Evolutionary conservation across 176 grass and related monocot species (phyloP).

Genomic region (Zea luxurians): DNA sequence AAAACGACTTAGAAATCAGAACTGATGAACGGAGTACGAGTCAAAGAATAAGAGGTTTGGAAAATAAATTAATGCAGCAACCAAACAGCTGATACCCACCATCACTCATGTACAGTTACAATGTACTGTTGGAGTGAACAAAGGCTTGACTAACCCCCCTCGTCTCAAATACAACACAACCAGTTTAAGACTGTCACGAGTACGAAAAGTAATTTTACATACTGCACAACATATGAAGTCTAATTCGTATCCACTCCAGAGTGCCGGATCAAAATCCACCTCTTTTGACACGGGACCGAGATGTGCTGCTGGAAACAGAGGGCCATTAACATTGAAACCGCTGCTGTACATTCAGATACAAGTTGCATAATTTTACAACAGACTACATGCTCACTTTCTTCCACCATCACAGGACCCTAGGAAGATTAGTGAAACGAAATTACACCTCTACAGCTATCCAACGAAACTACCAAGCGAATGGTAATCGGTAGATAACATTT

Average conservation of each 20-base stretch:
- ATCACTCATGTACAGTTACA: neutral
- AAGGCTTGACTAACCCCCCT: neutral
- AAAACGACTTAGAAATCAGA: neutral
- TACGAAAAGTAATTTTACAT: neutral
- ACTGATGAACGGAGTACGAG: neutral
- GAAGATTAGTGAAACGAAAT: slow-evolving; percentile 42
- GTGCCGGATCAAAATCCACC: neutral
- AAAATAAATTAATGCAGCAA: neutral
- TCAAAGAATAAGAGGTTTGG: neutral
- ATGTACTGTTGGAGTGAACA: neutral
- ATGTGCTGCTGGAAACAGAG: neutral
- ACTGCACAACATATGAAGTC: neutral
- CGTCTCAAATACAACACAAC: neutral
- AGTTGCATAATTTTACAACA: slow-evolving; percentile 32
- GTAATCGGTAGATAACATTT: slow-evolving; percentile 8
- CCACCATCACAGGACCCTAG: neutral
- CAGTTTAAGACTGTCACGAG: neutral
- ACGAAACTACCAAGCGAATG: neutral
- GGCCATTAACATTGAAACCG: neutral
- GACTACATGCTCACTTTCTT: neutral
- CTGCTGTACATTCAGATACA: slow-evolving; percentile 26
- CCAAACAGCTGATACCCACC: neutral
- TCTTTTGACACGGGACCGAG: neutral
- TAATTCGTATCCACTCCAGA: neutral
- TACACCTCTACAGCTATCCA: slow-evolving; percentile 28